Evolutionary conservation across 768 basidiomycete genomes (phyloP).

Genomic region (Boletus coccyginus): DNA sequence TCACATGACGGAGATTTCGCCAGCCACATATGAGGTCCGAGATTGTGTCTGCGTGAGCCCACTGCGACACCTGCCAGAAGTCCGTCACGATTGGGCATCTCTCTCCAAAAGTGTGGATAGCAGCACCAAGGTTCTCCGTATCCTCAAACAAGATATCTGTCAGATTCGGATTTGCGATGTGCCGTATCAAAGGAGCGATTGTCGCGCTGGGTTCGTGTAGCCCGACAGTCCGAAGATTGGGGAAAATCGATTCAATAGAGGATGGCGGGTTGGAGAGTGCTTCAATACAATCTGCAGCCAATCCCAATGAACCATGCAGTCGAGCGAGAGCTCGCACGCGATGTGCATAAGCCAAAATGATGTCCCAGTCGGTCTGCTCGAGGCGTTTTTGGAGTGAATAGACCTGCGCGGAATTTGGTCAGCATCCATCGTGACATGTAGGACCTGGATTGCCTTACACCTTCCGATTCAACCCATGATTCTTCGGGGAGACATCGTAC

Average conservation of each 20-base stretch:
- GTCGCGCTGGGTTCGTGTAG: neutral
- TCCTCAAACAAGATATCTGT: neutral
- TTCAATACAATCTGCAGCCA: neutral
- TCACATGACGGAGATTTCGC: neutral
- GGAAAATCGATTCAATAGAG: constrained; percentile 1
- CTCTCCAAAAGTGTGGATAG: neutral
- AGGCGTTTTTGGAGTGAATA: too few species aligned
- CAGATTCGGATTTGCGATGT: constrained; percentile 2
- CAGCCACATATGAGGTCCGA: constrained; percentile 6
- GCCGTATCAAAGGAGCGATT: constrained; percentile 6
- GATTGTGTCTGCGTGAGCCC: neutral
- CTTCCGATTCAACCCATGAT: too few species aligned
- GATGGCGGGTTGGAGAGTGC: neutral
- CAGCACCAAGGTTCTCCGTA: neutral
- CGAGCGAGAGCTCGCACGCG: constrained; percentile 7
- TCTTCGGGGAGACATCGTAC: too few species aligned
- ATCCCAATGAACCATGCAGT: neutral
- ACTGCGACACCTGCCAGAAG: neutral
- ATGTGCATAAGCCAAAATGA: neutral
- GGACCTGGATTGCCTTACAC: too few species aligned
- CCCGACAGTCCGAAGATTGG: constrained; percentile 6
- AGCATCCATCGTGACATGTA: too few species aligned
- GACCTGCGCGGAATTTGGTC: too few species aligned
- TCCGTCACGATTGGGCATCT: neutral
- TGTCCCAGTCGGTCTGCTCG: too few species aligned